phyloP scores from a whole-genome alignment of 2,329 filamentous ascomycete species.

The Botrytis medusae region DNA sequence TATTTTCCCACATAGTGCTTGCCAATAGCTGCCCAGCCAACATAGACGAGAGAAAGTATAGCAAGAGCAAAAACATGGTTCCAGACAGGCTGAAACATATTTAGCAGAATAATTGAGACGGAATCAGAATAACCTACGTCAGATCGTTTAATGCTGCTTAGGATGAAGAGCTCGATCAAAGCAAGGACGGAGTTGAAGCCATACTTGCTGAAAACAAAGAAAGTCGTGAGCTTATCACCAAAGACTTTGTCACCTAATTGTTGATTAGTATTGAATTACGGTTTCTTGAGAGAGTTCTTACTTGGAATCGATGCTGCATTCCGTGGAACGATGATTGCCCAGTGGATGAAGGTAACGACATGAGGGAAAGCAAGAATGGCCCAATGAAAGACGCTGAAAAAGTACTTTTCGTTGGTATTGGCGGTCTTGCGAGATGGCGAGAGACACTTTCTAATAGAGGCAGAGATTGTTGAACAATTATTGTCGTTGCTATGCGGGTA shows the following conservation, averaged over 20 bases:
- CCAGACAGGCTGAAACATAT: constrained; percentile 30
- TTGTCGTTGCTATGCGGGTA: constrained; percentile 35
- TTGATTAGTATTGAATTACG: constrained; percentile 21
- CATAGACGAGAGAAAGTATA: constrained; percentile 32
- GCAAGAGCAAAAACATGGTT: constrained; percentile 32
- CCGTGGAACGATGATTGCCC: constrained; percentile 37
- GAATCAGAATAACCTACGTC: constrained; percentile 31
- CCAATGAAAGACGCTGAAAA: constrained; percentile 40
- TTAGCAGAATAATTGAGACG: constrained; percentile 22
- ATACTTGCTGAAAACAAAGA: constrained; percentile 36
- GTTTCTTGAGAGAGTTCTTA: constrained; percentile 10
- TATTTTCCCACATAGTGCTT: constrained; percentile 34
- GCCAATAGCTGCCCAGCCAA: constrained; percentile 38
- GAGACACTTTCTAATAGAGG: constrained; percentile 30
- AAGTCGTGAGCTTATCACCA: constrained; percentile 30
- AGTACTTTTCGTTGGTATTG: constrained; percentile 32
- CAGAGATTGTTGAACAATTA: constrained; percentile 23
- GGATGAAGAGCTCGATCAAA: constrained; percentile 38
- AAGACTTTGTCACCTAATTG: constrained; percentile 30
- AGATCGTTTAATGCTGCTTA: constrained; percentile 38
- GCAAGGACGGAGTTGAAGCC: constrained; percentile 36
- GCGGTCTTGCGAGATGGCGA: constrained; percentile 33
- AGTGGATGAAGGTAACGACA: constrained; percentile 37
- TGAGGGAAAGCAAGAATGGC: constrained; percentile 36
- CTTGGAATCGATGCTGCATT: constrained; percentile 30